phyloP scores from a whole-genome alignment of 2,329 filamentous ascomycete species.

The Fusarium temperatum region DNA sequence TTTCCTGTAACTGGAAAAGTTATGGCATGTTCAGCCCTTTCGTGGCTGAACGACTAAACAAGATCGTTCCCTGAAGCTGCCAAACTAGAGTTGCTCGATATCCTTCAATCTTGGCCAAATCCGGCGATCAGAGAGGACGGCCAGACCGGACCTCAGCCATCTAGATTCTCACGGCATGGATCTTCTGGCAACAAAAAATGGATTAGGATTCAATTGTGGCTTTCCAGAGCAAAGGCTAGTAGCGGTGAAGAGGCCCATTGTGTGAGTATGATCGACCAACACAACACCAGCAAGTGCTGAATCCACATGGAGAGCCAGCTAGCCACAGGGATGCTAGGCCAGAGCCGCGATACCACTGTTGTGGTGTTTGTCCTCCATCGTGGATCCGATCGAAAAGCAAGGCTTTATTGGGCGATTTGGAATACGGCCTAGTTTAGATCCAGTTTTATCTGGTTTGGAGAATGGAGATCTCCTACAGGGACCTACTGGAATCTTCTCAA shows the following conservation, averaged over 20 bases:
- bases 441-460: constrained; percentile 12
- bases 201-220: neutral
- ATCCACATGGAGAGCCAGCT: neutral
- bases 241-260: neutral
- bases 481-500: neutral
- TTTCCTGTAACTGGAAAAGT: neutral
- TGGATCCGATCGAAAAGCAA: neutral
- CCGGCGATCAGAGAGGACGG: constrained; percentile 22
- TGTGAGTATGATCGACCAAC: neutral
- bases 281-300: constrained; percentile 18
- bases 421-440: constrained; percentile 14
- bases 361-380: neutral
- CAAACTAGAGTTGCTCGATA: neutral
- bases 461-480: neutral
- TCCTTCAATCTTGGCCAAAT: constrained; percentile 28
- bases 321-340: neutral
- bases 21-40: neutral
- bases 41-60: constrained; percentile 7
- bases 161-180: constrained; percentile 3
- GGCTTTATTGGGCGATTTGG: constrained; percentile 15
- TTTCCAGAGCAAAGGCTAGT: neutral
- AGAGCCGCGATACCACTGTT: neutral
- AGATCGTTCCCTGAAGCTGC: neutral
- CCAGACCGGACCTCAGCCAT: constrained; percentile 18
- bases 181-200: neutral